These are phyloP conservation scores for Penicillium macrosclerotiorum DNA, from an alignment of 495 filamentous ascomycete genomes.

Conservation along the genomic window DNA sequence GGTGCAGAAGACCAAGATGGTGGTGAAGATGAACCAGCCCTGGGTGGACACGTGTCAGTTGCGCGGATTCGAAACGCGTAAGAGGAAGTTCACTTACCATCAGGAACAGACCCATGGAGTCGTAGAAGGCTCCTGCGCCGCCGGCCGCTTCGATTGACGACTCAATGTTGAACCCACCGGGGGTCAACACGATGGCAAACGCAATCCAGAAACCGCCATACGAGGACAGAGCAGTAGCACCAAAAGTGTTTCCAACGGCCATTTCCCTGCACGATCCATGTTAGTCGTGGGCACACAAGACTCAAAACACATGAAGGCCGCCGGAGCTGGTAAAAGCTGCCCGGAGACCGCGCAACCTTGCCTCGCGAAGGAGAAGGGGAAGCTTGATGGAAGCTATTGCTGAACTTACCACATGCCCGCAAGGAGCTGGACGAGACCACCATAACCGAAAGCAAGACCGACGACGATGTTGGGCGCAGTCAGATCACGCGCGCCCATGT, in stretches of 20 bases:
- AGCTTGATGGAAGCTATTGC: too few species aligned
- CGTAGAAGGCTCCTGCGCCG: slow-evolving; percentile 44
- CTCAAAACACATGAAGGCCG: too few species aligned
- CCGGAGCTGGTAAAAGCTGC: too few species aligned
- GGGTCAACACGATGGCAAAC: slow-evolving; percentile 84
- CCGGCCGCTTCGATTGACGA: slow-evolving; percentile 14
- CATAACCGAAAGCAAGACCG: slow-evolving; percentile 72
- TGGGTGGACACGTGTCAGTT: slow-evolving; percentile 21
- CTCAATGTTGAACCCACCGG: slow-evolving; percentile 65
- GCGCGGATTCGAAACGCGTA: neutral
- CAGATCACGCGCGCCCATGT: slow-evolving; percentile 65
- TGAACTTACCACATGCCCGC: slow-evolving; percentile 98
- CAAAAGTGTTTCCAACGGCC: slow-evolving; percentile 97
- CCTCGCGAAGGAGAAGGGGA: too few species aligned
- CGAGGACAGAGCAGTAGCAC: slow-evolving; percentile 93
- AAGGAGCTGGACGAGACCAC: slow-evolving; percentile 86
- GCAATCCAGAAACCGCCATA: slow-evolving; percentile 98
- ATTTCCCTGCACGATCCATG: slow-evolving; percentile 69
- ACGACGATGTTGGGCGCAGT: slow-evolving; percentile 65
- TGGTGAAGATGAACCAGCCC: slow-evolving; percentile 99
- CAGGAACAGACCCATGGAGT: slow-evolving; percentile 82
- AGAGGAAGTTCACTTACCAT: slow-evolving; percentile 50
- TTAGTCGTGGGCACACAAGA: too few species aligned
- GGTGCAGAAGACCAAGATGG: slow-evolving; percentile 82
- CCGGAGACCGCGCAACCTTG: too few species aligned